Conservation (phyloP, 257 asterid species). For the Solanum clarkiae region DNA sequence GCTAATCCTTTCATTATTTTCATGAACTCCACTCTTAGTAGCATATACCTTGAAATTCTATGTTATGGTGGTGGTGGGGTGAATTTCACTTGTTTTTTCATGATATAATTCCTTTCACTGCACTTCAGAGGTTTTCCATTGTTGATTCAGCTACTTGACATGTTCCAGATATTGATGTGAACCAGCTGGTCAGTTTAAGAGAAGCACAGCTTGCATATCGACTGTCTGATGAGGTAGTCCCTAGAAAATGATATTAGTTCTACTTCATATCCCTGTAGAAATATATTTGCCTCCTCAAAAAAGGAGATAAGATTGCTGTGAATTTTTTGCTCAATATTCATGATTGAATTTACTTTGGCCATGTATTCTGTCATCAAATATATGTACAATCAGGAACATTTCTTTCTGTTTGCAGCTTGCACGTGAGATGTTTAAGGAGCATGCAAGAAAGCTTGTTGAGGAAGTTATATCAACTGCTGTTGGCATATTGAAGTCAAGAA, state of each 20-base stretch:
- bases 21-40: neutral
- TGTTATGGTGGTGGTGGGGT: neutral
- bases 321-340: neutral
- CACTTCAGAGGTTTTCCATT: conserved; percentile 4
- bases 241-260: neutral
- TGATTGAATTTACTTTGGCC: neutral
- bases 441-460: conserved; percentile 79
- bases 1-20: neutral
- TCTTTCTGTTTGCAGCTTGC: conserved; percentile 52
- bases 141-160: neutral
- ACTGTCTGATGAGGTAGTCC: conserved; percentile 71
- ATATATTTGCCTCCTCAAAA: neutral
- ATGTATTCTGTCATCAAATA: neutral
- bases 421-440: conserved; percentile 83
- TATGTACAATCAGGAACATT: neutral
- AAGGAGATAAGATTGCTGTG: neutral
- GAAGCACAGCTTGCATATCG: conserved; percentile 77
- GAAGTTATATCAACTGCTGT: conserved; percentile 62
- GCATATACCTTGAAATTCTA: neutral
- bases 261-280: neutral
- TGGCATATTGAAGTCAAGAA: conserved; percentile 59
- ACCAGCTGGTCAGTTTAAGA: conserved; percentile 67
- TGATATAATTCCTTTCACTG: neutral
- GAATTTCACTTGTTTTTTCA: neutral
- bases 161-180: conserved; percentile 51